Conservation (phyloP, 163 green algal species). For the Scenedesmus sp. region DNA sequence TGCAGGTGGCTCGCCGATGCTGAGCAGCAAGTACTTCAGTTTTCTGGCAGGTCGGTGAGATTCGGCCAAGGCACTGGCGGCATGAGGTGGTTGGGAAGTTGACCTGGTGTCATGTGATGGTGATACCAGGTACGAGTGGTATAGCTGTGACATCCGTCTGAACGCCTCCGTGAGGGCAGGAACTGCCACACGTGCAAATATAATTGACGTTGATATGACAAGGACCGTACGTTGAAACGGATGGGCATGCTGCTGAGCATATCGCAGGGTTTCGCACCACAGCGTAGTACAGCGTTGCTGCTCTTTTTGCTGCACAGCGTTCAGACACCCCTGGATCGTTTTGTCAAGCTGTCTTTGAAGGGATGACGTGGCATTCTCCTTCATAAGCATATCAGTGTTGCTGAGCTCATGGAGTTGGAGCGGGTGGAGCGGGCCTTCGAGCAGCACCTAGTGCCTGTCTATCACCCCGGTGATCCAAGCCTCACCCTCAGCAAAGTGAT, state of each 20-base stretch:
- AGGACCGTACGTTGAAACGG: too few relatives aligned
- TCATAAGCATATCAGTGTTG: too few relatives aligned
- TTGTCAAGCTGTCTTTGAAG: too few relatives aligned
- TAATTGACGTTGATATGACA: background rate
- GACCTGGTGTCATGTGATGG: background rate
- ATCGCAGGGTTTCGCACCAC: too few relatives aligned
- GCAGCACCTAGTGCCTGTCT: background rate
- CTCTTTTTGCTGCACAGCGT: too few relatives aligned
- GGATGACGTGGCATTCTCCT: too few relatives aligned
- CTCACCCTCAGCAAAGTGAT: background rate
- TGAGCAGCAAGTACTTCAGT: constrained; percentile 22
- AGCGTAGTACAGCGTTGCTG: too few relatives aligned
- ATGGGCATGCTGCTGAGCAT: too few relatives aligned
- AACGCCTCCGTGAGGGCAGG: background rate
- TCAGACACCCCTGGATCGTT: too few relatives aligned
- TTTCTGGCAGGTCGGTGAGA: background rate
- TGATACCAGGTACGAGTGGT: too few relatives aligned
- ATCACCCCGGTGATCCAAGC: background rate
- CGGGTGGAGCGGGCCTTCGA: background rate
- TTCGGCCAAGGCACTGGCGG: background rate
- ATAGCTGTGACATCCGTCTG: background rate
- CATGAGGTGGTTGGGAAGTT: background rate
- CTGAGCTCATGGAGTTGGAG: background rate
- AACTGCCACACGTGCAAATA: background rate
- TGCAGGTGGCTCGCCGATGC: background rate